Evolutionary conservation across 768 basidiomycete genomes (phyloP).

Genomic region (Kockovaella imperatae): DNA sequence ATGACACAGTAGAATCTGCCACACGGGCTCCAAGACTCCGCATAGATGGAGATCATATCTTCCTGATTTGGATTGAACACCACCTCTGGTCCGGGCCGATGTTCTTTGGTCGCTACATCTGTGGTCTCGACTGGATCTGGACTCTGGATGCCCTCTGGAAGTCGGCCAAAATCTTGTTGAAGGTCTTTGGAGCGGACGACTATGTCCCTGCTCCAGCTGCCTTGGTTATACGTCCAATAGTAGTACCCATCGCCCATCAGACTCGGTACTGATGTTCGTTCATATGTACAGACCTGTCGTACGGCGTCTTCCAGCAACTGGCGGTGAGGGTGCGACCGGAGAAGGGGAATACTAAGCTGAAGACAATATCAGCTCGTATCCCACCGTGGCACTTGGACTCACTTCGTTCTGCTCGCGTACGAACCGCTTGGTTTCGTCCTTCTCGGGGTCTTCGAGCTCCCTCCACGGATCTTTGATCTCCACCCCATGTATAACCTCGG

Average conservation of each 20-base stretch:
- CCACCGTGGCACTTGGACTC: too few relatives aligned
- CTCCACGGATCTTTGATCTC: conserved; percentile 13
- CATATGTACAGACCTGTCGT: conserved; percentile 2
- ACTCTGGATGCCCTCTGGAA: too few relatives aligned
- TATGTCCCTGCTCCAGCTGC: conserved; percentile 8
- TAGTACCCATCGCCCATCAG: conserved; percentile 9
- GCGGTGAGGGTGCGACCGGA: conserved; percentile 2
- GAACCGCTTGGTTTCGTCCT: neutral
- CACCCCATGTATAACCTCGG: conserved; percentile 5
- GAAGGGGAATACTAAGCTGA: conserved; percentile 8
- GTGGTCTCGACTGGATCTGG: neutral
- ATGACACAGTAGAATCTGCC: conserved; percentile 1
- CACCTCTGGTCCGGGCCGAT: conserved; percentile 7
- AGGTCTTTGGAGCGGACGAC: conserved; percentile 11
- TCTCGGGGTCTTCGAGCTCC: conserved; percentile 6
- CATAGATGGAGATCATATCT: conserved; percentile 9
- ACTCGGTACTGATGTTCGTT: conserved; percentile 2
- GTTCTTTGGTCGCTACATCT: too few relatives aligned
- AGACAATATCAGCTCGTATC: neutral
- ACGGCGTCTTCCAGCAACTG: conserved; percentile 5
- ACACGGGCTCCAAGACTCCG: conserved; percentile 7
- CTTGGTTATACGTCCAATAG: conserved; percentile 11
- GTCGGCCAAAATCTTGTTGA: conserved; percentile 4
- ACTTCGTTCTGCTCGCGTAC: conserved; percentile 8
- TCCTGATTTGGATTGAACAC: conserved; percentile 12